Evolutionary conservation across 1,139 yeast genomes (phyloP), one percentile per base, ranked within the genome.

Genomic region (Magnusiomyces magnusii): DNA sequence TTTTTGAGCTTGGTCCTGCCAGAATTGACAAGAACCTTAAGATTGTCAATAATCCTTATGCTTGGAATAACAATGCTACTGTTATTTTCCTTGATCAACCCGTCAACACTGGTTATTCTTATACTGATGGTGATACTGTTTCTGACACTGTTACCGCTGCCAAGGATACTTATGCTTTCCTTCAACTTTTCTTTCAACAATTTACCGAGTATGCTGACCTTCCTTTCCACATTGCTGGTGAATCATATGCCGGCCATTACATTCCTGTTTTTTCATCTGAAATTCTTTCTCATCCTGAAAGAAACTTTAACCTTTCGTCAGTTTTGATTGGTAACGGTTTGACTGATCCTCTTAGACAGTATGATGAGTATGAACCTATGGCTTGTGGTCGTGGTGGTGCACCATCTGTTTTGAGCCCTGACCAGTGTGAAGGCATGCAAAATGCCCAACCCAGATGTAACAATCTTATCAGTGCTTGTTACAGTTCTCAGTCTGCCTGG

Each of bases 61-160:
- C 96, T 17, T 91, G 97, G 97, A 91, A 90, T 74, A 78, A 82
- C 65, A 90, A 90, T 68, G 97, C 97, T 28, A 82, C 93, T 21
- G 93, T 91, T 50, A 88, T 92, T 69, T 92, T 88, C 78, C 80
- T 92, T 69, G 98, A 92, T 74, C 97, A 91, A 75, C 98, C 98
- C 1, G 96, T 91, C 58, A 89, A 90, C 64, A 96, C 88, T 57
- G 98, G 97, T 55, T 91, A 84, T 76, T 90, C 97, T 9, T 91
- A 90, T 75, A 86, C 95, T 13, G 64, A 68, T 27, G 76, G 79
- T 34, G 57, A 53, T 17, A 51, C 47, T 15, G 83, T 87, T 44
- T 74, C 78, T 36, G 78, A 80, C 65, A 85, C 93, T 55, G 83
- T 81, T 21, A 80, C 88, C 60, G 93, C 93, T 42, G 92, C 88